A percentile compares a stretch with the other conserved stretches of the same genome.
Conservation (phyloP, 2,329 filamentous ascomycete species). For the Xylariaceae sp. region DNA sequence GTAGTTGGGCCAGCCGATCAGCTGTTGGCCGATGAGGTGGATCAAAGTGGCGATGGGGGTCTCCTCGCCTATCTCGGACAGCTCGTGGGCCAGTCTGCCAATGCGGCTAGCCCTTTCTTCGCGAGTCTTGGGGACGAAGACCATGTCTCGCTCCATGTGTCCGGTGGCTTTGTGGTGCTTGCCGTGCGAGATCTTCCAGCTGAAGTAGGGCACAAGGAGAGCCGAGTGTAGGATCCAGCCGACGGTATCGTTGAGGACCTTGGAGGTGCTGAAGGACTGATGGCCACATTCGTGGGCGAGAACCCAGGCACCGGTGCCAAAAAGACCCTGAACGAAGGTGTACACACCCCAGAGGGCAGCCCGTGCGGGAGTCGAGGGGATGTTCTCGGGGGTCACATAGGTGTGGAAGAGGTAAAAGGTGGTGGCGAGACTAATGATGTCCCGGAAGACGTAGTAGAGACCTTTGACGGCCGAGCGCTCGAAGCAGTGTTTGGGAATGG, state of each 20-base stretch:
- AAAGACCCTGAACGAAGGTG: slow-evolving; percentile 83
- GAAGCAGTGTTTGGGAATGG: slow-evolving; percentile 97
- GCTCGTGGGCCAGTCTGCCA: slow-evolving; percentile 72
- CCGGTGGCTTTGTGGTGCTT: slow-evolving; percentile 99
- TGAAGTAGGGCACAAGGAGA: slow-evolving; percentile 94
- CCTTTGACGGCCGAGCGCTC: slow-evolving; percentile 75
- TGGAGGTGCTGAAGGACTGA: slow-evolving; percentile 92
- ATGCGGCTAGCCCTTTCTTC: slow-evolving; percentile 73
- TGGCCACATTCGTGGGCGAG: slow-evolving; percentile 97
- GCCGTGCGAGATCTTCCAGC: slow-evolving; percentile 98
- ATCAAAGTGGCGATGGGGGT: slow-evolving; percentile 78
- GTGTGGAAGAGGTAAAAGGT: slow-evolving; percentile 88
- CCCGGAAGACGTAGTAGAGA: slow-evolving; percentile 78
- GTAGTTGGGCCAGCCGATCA: slow-evolving; percentile 91
- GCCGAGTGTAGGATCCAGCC: slow-evolving; percentile 88
- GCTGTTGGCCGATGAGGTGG: slow-evolving; percentile 77
- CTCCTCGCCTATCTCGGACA: slow-evolving; percentile 89
- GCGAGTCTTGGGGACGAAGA: slow-evolving; percentile 91
- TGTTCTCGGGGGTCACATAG: slow-evolving; percentile 78
- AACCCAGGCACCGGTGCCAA: slow-evolving; percentile 93
- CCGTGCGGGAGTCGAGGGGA: slow-evolving; percentile 67
- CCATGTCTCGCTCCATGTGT: slow-evolving; percentile 97
- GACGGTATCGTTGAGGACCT: slow-evolving; percentile 82
- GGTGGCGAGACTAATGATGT: slow-evolving; percentile 65
- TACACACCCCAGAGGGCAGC: slow-evolving; percentile 60